These are phyloP conservation scores for Mangifera indica DNA, from an alignment of 345 rosid genomes.

Conservation along the genomic window DNA sequence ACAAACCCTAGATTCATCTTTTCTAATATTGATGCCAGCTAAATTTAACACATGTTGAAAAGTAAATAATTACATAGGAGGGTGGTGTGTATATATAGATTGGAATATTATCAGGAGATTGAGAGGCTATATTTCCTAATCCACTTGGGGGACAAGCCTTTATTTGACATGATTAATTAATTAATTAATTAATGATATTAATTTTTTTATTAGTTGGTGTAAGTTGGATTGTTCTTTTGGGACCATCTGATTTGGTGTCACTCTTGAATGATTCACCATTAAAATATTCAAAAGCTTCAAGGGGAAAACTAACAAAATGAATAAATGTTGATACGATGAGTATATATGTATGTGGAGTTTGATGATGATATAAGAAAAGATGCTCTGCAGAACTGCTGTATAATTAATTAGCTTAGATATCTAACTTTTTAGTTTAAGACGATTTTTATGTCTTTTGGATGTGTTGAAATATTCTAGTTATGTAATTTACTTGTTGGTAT, in stretches of 20 bases:
- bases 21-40: conserved; percentile 47
- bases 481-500: background rate
- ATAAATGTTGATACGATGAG: background rate
- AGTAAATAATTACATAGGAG: background rate
- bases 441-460: background rate
- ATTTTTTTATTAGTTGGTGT: conserved; percentile 8
- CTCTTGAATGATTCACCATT: conserved; percentile 13
- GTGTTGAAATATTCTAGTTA: background rate
- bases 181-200: conserved; percentile 2
- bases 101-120: conserved; percentile 3
- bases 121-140: conserved; percentile 20
- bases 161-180: conserved; percentile 10
- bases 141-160: conserved; percentile 32
- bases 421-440: background rate
- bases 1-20: conserved; percentile 44
- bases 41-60: conserved; percentile 32
- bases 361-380: background rate
- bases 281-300: background rate
- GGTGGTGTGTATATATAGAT: background rate
- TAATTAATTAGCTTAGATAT: background rate
- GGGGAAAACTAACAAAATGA: background rate
- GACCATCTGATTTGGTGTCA: conserved; percentile 14
- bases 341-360: background rate
- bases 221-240: conserved; percentile 19
- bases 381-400: background rate